Percentiles rank a stretch among this genome's conserved stretches.
Evolutionary conservation across 495 filamentous ascomycete genomes (phyloP).

Genomic region (Penicillium robsamsonii): DNA sequence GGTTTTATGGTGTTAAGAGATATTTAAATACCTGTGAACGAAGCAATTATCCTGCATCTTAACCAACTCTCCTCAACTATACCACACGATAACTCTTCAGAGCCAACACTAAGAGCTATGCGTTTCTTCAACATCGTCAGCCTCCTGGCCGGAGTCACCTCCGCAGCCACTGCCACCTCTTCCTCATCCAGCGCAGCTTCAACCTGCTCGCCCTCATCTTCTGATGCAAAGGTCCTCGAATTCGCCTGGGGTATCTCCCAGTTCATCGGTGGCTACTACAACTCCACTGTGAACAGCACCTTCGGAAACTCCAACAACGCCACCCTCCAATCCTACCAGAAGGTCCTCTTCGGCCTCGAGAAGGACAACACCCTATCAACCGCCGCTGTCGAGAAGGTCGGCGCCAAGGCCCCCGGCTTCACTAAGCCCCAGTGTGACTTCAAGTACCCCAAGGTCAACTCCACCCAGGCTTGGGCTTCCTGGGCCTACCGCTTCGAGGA

Average conservation of each 20-base stretch:
- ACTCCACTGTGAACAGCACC: conserved; percentile 22
- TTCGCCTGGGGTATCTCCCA: conserved; percentile 29
- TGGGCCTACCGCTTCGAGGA: conserved; percentile 28
- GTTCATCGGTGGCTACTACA: conserved; percentile 29
- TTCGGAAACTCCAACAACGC: conserved; percentile 22
- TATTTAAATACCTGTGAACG: neutral
- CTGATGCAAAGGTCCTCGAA: conserved; percentile 24
- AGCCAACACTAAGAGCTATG: neutral
- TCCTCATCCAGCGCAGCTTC: neutral
- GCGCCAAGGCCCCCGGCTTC: conserved; percentile 19
- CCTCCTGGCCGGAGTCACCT: conserved; percentile 6
- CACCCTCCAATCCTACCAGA: conserved; percentile 19
- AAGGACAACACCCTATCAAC: conserved; percentile 26
- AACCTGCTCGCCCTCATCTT: conserved; percentile 23
- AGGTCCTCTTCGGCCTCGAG: conserved; percentile 27
- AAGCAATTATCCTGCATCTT: neutral
- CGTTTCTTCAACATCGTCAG: neutral
- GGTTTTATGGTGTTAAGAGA: neutral
- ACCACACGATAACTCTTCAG: neutral
- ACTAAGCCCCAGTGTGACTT: conserved; percentile 24
- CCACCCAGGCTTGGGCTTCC: conserved; percentile 19
- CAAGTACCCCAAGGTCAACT: conserved; percentile 21
- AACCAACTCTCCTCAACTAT: too few species aligned
- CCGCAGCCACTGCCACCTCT: neutral
- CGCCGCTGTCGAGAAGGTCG: conserved; percentile 26